Percentiles rank a stretch among this genome's conserved stretches.
Evolutionary conservation across 306 rosid species (phyloP).

Genomic region (Castanea mollissima): DNA sequence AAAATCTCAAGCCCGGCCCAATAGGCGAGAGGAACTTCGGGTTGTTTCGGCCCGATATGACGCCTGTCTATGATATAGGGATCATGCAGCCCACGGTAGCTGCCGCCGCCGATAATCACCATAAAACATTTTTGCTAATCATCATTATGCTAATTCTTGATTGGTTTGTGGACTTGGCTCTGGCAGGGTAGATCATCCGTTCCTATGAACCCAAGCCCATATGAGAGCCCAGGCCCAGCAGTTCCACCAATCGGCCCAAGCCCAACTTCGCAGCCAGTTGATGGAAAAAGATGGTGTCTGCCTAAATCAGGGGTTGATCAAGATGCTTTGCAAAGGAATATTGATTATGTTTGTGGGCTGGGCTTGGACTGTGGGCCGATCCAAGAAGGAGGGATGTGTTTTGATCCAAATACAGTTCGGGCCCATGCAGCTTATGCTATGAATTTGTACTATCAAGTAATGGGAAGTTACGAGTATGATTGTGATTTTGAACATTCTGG

Average conservation of each 20-base stretch:
- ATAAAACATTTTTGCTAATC: slow-evolving; percentile 23
- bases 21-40: slow-evolving; percentile 65
- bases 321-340: slow-evolving; percentile 41
- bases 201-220: neutral
- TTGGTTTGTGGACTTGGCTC: slow-evolving; percentile 47
- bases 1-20: slow-evolving; percentile 75
- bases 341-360: slow-evolving; percentile 43
- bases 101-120: slow-evolving; percentile 22
- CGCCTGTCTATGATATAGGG: slow-evolving; percentile 47
- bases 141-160: slow-evolving; percentile 28
- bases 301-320: slow-evolving; percentile 27
- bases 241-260: neutral
- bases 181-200: slow-evolving; percentile 32
- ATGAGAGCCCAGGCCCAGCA: neutral
- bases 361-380: slow-evolving; percentile 48
- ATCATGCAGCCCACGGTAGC: slow-evolving; percentile 47
- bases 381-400: slow-evolving; percentile 40
- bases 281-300: slow-evolving; percentile 22
- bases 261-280: neutral
- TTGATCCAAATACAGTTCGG: slow-evolving; percentile 46
- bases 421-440: slow-evolving; percentile 73
- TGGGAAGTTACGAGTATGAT: slow-evolving; percentile 21
- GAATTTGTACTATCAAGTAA: slow-evolving; percentile 52
- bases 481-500: slow-evolving; percentile 44
- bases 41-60: slow-evolving; percentile 59